Percentiles rank a stretch among this genome's conserved stretches.
Evolutionary conservation across 108 stramenopile species (phyloP).

Genomic region (Cylindrotheca closterium): DNA sequence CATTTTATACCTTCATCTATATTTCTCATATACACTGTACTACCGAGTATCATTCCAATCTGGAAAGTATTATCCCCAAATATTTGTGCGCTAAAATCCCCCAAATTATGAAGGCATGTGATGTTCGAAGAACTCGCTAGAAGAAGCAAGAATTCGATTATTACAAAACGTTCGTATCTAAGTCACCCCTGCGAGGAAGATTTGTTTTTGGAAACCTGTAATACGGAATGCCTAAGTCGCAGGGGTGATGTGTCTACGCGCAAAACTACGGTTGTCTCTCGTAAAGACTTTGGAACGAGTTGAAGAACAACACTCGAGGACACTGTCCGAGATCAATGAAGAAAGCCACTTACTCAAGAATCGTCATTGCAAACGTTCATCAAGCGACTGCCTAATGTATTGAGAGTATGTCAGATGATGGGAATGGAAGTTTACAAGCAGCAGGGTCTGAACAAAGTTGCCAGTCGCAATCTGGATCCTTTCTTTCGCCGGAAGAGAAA

Average conservation of each 20-base stretch:
- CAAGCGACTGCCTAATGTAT: neutral
- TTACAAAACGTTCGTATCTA: neutral
- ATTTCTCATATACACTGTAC: too few species aligned
- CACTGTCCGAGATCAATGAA: neutral
- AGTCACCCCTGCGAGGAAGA: neutral
- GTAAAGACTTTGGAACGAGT: too few species aligned
- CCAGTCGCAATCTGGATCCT: neutral
- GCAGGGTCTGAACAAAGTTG: neutral
- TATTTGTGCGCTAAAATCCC: too few species aligned
- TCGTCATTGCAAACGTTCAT: neutral
- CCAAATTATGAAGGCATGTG: too few species aligned
- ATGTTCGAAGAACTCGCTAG: neutral
- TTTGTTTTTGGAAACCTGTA: neutral
- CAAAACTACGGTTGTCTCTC: too few species aligned
- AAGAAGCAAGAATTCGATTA: neutral
- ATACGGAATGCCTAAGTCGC: neutral
- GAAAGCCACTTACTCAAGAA: neutral
- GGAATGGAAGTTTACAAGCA: neutral
- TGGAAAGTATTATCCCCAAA: too few species aligned
- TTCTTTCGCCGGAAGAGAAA: slow-evolving; percentile 4
- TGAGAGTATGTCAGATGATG: neutral
- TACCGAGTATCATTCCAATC: too few species aligned
- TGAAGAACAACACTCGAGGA: neutral
- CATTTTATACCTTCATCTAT: too few species aligned
- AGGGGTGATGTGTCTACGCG: neutral